Base-by-base conservation (phyloP, 805 yeast genomes). In the Cyberlindnera veronae region DNA sequence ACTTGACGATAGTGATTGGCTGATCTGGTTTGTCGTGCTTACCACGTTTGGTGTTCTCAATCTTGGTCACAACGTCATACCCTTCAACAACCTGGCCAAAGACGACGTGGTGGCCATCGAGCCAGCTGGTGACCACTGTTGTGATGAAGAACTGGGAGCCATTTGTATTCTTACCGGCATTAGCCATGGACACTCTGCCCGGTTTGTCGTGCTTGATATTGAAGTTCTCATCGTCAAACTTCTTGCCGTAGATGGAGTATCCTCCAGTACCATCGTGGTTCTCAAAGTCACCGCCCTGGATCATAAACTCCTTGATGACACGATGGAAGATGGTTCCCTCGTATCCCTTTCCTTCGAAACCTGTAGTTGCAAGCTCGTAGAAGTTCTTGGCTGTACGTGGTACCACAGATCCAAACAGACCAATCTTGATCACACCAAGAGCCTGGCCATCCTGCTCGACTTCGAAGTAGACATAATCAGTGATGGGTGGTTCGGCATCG, bases 271-370 rank as follows among this genome's bases (percentile, higher is more conserved):
- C 90, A 50, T 72, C 69, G 29, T 62, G 63, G 19, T 71, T 73
- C 49, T 84, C 80, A 58, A 82, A 80, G 62, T 87, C 91, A 47
- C 96, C 96, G 42, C 95, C 95, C 66, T 86, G 95, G 51, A 89
- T 74, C 83, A 86, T 79, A 60, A 84, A 85, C 41, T 73, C 72
- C 32, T 77, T 71, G 47, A 84, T 81, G 36, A 88, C 78, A 45
- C 90, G 74, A 64, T 84, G 93, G 74, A 88, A 84, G 15, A 69
- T 62, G 5, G 87, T 74, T 46, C 72, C 73, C 51, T 70, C 67
- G 68, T 82, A 86, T 3, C 75, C 67, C 14, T 59, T 40, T 6
- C 48, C 54, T 24, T 66, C 50, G 3, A 33, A 19, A 15, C 44
- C 43, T 28, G 49, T 52, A 16, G 58, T 57, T 13, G 82, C 69